These are phyloP conservation scores for Saccharomycopsis fibuligera DNA, from an alignment of 805 yeast genomes.

Conservation along the genomic window DNA sequence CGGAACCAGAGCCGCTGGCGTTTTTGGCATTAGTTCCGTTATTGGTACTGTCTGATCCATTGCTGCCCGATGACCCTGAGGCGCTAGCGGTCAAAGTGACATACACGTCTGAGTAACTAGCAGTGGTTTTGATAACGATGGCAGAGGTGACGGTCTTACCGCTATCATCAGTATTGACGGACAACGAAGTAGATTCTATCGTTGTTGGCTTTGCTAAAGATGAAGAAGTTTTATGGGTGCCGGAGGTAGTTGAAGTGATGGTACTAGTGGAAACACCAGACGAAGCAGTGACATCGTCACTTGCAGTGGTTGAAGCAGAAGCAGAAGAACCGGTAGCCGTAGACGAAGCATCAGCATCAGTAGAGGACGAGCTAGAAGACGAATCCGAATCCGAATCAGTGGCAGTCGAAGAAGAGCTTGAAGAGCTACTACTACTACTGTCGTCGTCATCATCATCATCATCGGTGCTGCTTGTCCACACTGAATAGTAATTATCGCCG, in stretches of 20 bases:
- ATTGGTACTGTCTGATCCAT: neutral
- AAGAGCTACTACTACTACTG: neutral
- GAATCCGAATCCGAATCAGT: constrained; percentile 3
- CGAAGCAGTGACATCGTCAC: neutral
- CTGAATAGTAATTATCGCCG: constrained; percentile 42
- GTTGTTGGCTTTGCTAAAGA: constrained; percentile 14
- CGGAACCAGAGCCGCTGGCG: neutral
- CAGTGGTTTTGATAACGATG: constrained; percentile 14
- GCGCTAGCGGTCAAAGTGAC: constrained; percentile 14
- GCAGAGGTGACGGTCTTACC: constrained; percentile 22
- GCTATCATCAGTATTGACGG: constrained; percentile 12
- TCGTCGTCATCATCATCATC: constrained; percentile 24
- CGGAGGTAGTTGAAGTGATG: constrained; percentile 1
- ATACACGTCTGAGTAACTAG: constrained; percentile 14
- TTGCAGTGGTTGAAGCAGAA: neutral
- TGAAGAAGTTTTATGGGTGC: neutral
- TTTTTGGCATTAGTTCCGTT: no score
- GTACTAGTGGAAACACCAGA: constrained; percentile 1
- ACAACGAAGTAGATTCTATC: constrained; percentile 16
- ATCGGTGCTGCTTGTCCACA: constrained; percentile 40
- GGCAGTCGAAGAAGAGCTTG: neutral
- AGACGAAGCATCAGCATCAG: constrained; percentile 1
- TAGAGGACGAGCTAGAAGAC: constrained; percentile 5
- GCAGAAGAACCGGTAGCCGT: constrained; percentile 8
- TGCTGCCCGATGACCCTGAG: neutral